These are phyloP conservation scores for Clonostachys sp. DNA, from an alignment of 2,329 filamentous ascomycete genomes.

Conservation along the genomic window DNA sequence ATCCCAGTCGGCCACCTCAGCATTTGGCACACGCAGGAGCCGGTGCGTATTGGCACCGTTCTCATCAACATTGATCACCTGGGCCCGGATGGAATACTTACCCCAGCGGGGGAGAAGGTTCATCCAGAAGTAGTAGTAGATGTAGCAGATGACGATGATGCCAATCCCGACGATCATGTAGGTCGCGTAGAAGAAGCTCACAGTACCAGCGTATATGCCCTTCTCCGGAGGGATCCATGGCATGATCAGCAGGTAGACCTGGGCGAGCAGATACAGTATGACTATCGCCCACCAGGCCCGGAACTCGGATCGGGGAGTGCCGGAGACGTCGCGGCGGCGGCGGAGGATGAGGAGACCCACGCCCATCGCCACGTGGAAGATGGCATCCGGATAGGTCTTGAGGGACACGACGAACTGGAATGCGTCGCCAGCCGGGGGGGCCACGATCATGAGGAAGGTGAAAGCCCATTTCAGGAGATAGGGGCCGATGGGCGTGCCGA, in stretches of 20 bases:
- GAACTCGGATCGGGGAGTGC: slow-evolving; percentile 54
- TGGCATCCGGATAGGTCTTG: slow-evolving; percentile 62
- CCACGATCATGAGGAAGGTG: slow-evolving; percentile 59
- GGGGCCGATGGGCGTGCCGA: slow-evolving; percentile 62
- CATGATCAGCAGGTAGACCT: slow-evolving; percentile 49
- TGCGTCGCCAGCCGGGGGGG: slow-evolving; percentile 60
- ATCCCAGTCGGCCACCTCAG: slow-evolving; percentile 51
- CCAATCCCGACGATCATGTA: slow-evolving; percentile 48
- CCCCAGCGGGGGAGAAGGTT: slow-evolving; percentile 45
- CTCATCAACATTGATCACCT: slow-evolving; percentile 45
- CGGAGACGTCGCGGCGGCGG: slow-evolving; percentile 51
- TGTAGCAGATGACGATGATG: slow-evolving; percentile 43
- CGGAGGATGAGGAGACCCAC: slow-evolving; percentile 58
- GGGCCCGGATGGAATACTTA: slow-evolving; percentile 51
- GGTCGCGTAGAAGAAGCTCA: slow-evolving; percentile 52
- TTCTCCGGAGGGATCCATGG: slow-evolving; percentile 58
- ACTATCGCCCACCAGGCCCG: slow-evolving; percentile 60
- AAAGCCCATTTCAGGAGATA: slow-evolving; percentile 66
- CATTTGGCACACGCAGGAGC: slow-evolving; percentile 47
- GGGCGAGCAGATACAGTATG: slow-evolving; percentile 46
- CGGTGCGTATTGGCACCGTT: slow-evolving; percentile 35
- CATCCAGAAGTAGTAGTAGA: slow-evolving; percentile 59
- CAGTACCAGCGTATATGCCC: slow-evolving; percentile 41
- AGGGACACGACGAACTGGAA: slow-evolving; percentile 73
- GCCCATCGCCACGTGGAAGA: slow-evolving; percentile 53